Evolutionary conservation across 768 basidiomycete species (phyloP).

Genomic region (Gymnopilus dilepis): DNA sequence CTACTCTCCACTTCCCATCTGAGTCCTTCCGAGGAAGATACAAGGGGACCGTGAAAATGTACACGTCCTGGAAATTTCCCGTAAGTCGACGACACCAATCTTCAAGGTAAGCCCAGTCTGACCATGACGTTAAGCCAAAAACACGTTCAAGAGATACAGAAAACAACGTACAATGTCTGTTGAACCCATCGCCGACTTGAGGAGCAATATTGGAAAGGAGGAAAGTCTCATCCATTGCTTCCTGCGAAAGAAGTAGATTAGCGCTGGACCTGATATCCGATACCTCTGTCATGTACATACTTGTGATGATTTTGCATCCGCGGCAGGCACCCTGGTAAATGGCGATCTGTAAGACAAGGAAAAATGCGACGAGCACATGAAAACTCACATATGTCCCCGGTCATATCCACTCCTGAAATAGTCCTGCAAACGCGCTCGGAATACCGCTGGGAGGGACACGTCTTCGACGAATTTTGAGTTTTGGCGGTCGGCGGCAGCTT

Average conservation of each 20-base stretch:
- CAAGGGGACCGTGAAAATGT: slow-evolving; percentile 96
- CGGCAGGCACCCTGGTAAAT: slow-evolving; percentile 83
- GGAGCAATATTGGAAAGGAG: slow-evolving; percentile 95
- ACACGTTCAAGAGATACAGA: not conserved
- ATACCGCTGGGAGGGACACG: slow-evolving; percentile 69
- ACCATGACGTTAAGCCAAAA: not conserved
- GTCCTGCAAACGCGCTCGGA: slow-evolving; percentile 85
- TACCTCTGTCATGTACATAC: slow-evolving; percentile 46
- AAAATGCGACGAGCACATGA: not conserved
- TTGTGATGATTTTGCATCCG: slow-evolving; percentile 92
- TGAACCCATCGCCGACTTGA: slow-evolving; percentile 97
- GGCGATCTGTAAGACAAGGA: not conserved
- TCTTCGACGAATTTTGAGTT: slow-evolving; percentile 89
- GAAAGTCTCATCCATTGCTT: slow-evolving; percentile 98
- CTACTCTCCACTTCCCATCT: slow-evolving; percentile 96
- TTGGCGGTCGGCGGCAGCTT: slow-evolving; percentile 64
- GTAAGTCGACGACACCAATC: slow-evolving; percentile 95
- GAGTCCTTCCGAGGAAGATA: slow-evolving; percentile 86
- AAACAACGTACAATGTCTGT: slow-evolving; percentile 81
- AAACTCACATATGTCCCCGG: slow-evolving; percentile 89
- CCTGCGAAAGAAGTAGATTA: slow-evolving; percentile 39
- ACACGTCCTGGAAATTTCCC: slow-evolving; percentile 88
- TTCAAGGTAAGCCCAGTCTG: slow-evolving; percentile 98
- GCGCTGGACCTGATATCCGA: too few species aligned
- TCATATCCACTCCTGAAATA: slow-evolving; percentile 96